Conservation (phyloP, 129 eudicot species). For the Centaurea solstitialis region DNA sequence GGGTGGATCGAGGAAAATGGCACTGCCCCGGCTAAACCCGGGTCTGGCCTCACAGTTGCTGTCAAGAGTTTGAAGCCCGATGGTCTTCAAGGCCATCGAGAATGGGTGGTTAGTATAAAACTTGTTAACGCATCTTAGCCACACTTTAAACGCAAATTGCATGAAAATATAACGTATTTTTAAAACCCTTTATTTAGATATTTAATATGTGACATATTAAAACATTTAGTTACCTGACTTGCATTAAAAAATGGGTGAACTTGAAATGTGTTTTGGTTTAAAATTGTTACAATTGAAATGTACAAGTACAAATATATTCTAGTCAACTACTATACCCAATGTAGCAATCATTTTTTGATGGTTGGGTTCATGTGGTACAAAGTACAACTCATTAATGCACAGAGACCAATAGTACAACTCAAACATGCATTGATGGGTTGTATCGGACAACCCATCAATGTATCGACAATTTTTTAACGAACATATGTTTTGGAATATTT, state of each 20-base stretch:
- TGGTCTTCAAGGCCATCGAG: slow-evolving; percentile 98
- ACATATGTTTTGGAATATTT: background rate
- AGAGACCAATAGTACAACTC: background rate
- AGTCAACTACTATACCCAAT: background rate
- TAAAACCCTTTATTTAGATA: background rate
- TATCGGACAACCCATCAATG: background rate
- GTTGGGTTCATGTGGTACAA: background rate
- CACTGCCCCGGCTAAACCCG: slow-evolving; percentile 94
- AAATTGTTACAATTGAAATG: too few relatives aligned
- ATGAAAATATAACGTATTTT: background rate
- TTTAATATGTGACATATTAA: background rate
- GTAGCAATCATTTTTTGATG: background rate
- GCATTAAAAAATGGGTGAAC: too few relatives aligned
- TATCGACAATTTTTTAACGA: background rate
- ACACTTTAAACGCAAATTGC: background rate
- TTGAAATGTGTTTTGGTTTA: too few relatives aligned
- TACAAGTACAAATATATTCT: too few relatives aligned
- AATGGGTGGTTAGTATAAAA: slow-evolving; percentile 89
- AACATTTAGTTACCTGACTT: too few relatives aligned
- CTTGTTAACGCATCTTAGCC: background rate
- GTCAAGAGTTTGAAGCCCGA: slow-evolving; percentile 97
- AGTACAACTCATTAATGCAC: slow-evolving; percentile 4
- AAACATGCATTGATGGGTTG: slow-evolving; percentile 7
- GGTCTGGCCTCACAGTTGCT: slow-evolving; percentile 83
- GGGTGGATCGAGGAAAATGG: slow-evolving; percentile 98